phyloP scores from a whole-genome alignment of 106 monocot genomes.

The Dactylorhiza incarnata region DNA sequence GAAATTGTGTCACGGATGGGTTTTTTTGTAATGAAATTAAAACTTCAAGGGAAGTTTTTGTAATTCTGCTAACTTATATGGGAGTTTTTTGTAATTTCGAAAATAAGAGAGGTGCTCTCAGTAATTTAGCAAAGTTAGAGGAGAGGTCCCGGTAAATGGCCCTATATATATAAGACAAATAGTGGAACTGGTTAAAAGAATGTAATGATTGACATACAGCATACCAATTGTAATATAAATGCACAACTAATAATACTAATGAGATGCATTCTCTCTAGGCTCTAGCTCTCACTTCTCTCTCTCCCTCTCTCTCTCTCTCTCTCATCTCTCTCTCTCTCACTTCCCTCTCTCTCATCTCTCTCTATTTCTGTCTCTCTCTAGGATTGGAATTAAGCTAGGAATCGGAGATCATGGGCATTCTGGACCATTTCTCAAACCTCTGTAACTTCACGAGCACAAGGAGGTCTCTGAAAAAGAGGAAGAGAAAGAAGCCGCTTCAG shows the following conservation, averaged over 20 bases:
- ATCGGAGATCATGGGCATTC: constrained; percentile 36
- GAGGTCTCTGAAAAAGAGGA: constrained; percentile 20
- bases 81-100: too few species aligned
- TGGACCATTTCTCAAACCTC: constrained; percentile 40
- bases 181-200: not conserved
- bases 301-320: not conserved
- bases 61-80: too few species aligned
- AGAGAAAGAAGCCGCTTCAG: constrained; percentile 48
- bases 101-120: too few species aligned
- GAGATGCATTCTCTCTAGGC: not conserved
- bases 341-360: not conserved
- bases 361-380: constrained; percentile 22
- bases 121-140: too few species aligned
- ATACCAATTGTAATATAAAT: constrained; percentile 1
- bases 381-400: not conserved
- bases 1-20: too few species aligned
- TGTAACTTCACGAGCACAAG: constrained; percentile 45
- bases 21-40: too few species aligned
- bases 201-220: not conserved
- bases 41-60: too few species aligned
- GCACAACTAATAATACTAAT: not conserved
- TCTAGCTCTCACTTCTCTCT: not conserved
- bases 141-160: too few species aligned
- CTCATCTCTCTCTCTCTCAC: too few species aligned
- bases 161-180: not conserved